Conservation (phyloP, 495 filamentous ascomycete genomes). For the Penicillium fimorum region DNA sequence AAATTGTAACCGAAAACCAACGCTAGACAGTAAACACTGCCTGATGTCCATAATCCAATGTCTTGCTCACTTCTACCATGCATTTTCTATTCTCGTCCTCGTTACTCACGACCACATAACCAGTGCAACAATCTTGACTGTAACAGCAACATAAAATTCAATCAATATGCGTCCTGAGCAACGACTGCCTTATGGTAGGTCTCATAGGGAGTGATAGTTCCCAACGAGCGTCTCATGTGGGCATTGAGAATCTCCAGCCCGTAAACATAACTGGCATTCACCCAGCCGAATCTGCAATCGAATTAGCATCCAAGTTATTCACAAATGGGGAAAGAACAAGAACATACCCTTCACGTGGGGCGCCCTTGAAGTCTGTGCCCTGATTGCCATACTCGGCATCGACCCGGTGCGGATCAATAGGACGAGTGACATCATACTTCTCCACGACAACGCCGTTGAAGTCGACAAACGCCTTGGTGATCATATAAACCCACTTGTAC, state of each 20-base stretch:
- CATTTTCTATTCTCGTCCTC: background rate
- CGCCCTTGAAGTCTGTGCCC: slow-evolving; percentile 88
- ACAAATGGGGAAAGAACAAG: slow-evolving; percentile 7
- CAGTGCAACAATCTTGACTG: background rate
- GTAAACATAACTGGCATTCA: slow-evolving; percentile 93
- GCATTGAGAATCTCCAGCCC: slow-evolving; percentile 80
- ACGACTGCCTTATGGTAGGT: slow-evolving; percentile 52
- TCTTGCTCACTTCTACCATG: background rate
- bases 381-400: slow-evolving; percentile 98
- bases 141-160: background rate
- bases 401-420: slow-evolving; percentile 84
- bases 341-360: slow-evolving; percentile 90
- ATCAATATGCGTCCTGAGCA: slow-evolving; percentile 29
- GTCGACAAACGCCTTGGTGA: slow-evolving; percentile 93
- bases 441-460: slow-evolving; percentile 97
- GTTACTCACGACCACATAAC: background rate
- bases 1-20: background rate
- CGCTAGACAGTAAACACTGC: background rate
- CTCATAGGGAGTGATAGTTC: slow-evolving; percentile 78
- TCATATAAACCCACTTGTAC: slow-evolving; percentile 97
- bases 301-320: slow-evolving; percentile 25
- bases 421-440: slow-evolving; percentile 94
- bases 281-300: slow-evolving; percentile 84
- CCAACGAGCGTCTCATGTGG: slow-evolving; percentile 81
- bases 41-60: background rate